These are phyloP conservation scores for Mucor piriformis DNA, from an alignment of 371 early-diverging fungal species.

Conservation along the genomic window DNA sequence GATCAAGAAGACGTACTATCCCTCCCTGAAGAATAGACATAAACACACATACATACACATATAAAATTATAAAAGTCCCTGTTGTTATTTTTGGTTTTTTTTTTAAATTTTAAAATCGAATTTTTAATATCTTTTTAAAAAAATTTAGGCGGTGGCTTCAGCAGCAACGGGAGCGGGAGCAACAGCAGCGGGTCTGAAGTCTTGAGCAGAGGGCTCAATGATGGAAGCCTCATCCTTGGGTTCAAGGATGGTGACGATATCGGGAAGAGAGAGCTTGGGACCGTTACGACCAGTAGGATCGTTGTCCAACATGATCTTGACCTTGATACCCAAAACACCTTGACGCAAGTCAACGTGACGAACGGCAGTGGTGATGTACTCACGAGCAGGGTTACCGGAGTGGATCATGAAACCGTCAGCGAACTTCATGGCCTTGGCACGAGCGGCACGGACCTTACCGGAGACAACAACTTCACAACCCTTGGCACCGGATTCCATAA, in stretches of 20 bases:
- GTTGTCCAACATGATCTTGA: slow-evolving; percentile 99
- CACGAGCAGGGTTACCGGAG: slow-evolving; percentile 98
- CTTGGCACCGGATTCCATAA: slow-evolving; percentile 99
- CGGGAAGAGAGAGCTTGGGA: slow-evolving; percentile 97
- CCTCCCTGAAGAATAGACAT: slow-evolving; percentile 22
- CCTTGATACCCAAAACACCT: slow-evolving; percentile 99
- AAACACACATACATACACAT: not conserved
- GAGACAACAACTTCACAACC: slow-evolving; percentile 99
- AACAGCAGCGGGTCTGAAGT: slow-evolving; percentile 63
- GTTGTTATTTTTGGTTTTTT: too few species aligned
- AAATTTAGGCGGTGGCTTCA: slow-evolving; percentile 30
- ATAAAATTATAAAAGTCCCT: not conserved
- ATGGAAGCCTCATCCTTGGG: slow-evolving; percentile 86
- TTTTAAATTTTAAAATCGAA: not conserved
- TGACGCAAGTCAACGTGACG: slow-evolving; percentile 99
- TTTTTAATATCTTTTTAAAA: not conserved
- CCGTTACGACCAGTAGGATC: slow-evolving; percentile 97
- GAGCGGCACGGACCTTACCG: slow-evolving; percentile 99
- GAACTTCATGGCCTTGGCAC: slow-evolving; percentile 99
- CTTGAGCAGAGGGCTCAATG: slow-evolving; percentile 77
- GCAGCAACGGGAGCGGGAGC: slow-evolving; percentile 48
- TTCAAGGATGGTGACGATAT: slow-evolving; percentile 95
- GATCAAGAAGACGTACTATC: slow-evolving; percentile 50
- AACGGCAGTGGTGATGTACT: slow-evolving; percentile 97
- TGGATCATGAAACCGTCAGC: slow-evolving; percentile 99